Base-by-base conservation (phyloP, 2,329 filamentous ascomycete genomes). In the Fusarium torreyae region DNA sequence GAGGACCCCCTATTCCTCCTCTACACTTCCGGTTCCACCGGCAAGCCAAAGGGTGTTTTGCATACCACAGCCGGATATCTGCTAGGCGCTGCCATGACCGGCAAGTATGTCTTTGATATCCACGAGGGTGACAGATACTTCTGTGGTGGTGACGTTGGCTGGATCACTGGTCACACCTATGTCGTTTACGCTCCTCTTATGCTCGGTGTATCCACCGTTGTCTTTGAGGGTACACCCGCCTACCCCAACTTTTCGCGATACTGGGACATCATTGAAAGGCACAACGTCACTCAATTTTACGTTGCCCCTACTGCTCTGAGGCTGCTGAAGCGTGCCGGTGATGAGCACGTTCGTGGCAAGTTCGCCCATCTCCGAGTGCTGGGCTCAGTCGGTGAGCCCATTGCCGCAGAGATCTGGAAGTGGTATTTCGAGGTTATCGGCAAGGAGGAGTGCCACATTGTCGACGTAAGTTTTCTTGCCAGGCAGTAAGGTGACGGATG, bases 161-260 rank as follows among this genome's bases (percentile, higher is more conserved):
- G 96, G 96, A 98, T 99, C 79, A 99, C 96, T 31, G 96, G 96
- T 18, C 96, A 99, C 84, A 97, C 96, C 24, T 99, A 99, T 76
- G 95, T 98, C 58, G 95, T 99, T 39, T 99, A 99, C 78, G 94
- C 96, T 13, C 96, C 96, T 69, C 87, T 99, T 54, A 86, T 99
- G 45, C 89, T 98, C 48, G 96, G 96, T 84, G 92, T 97, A 66
- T 90, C 95, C 11, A 98, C 95, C 0, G 94, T 99, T 18, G 95
- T 99, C 31, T 99, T 98, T 74, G 96, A 99, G 84, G 97, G 96
- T 74, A 99, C 96, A 4, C 96, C 96, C 1, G 95, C 95, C 51
- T 98, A 98, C 81, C 96, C 96, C 75, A 92, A 97, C 85, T 99
- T 98, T 85, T 98, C 95, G 59, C 90, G 96, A 73, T 99, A 99